A percentile compares a stretch with the other conserved stretches of the same genome.
These are phyloP conservation scores for Krasilnikovozyma curviuscula DNA, from an alignment of 768 basidiomycete genomes.

Conservation along the genomic window DNA sequence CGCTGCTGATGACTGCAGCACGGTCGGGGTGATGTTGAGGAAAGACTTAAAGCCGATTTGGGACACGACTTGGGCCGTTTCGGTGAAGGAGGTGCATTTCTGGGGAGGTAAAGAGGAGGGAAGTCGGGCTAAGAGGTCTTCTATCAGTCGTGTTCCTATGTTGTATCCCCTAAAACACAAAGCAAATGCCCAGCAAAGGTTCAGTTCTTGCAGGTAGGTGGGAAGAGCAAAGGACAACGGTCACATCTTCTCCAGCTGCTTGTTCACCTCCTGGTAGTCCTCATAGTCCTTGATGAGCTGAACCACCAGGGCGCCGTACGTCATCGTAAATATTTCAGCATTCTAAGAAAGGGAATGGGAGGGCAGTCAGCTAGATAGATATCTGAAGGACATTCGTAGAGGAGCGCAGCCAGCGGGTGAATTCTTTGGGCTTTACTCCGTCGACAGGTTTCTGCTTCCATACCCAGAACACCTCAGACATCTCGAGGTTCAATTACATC, in stretches of 20 bases:
- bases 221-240: conserved; percentile 3
- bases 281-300: conserved; percentile 99
- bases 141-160: conserved; percentile 86
- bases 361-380: neutral
- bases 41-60: conserved; percentile 98
- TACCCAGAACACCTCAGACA: conserved; percentile 13
- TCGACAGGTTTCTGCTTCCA: neutral
- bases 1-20: conserved; percentile 44
- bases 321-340: conserved; percentile 88
- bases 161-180: conserved; percentile 66
- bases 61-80: conserved; percentile 84
- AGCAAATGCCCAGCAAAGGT: neutral
- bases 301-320: conserved; percentile 92
- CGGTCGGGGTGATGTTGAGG: conserved; percentile 68
- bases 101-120: conserved; percentile 78
- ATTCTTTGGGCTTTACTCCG: neutral
- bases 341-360: conserved; percentile 38
- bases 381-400: neutral
- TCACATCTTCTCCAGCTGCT: conserved; percentile 74
- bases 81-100: conserved; percentile 79
- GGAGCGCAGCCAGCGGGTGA: neutral
- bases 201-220: neutral
- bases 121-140: conserved; percentile 89
- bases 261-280: conserved; percentile 67
- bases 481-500: too few species aligned